Conservation (phyloP, 2,329 filamentous ascomycete genomes). For the Stachybotrys chartarum region DNA sequence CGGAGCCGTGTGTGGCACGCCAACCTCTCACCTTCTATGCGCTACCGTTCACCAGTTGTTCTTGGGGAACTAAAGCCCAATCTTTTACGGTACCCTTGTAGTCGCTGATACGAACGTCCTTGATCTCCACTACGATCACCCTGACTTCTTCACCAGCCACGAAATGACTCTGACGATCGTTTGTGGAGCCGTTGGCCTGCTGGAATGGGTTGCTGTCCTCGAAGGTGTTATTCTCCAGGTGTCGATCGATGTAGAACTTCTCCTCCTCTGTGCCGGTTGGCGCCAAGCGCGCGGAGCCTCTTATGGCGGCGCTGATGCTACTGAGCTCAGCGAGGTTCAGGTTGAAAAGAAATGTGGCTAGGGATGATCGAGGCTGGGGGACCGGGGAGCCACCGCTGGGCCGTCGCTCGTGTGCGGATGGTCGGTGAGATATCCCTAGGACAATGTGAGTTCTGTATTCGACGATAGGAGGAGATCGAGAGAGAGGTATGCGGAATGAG, state of each 20-base stretch:
- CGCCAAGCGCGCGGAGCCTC: constrained; percentile 73
- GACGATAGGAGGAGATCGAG: neutral
- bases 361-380: constrained; percentile 60
- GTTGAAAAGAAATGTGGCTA: constrained; percentile 79
- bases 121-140: constrained; percentile 80
- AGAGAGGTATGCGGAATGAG: neutral
- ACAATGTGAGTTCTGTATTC: neutral
- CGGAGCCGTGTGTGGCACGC: too few relatives aligned
- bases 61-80: constrained; percentile 46
- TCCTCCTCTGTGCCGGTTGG: constrained; percentile 73
- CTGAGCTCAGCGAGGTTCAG: constrained; percentile 84
- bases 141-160: constrained; percentile 76
- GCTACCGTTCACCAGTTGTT: constrained; percentile 32
- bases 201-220: constrained; percentile 39
- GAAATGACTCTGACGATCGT: constrained; percentile 56
- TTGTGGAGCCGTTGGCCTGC: constrained; percentile 31
- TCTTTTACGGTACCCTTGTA: constrained; percentile 93
- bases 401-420: constrained; percentile 61
- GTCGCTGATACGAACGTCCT: constrained; percentile 81
- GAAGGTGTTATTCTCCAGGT: constrained; percentile 91
- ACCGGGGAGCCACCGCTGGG: constrained; percentile 55
- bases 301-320: constrained; percentile 88
- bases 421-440: constrained; percentile 79
- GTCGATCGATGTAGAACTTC: constrained; percentile 70
- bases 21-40: constrained; percentile 7